Base-by-base conservation (phyloP, 2,329 filamentous ascomycete genomes). In the Aspergillus ochraceoroseus region DNA sequence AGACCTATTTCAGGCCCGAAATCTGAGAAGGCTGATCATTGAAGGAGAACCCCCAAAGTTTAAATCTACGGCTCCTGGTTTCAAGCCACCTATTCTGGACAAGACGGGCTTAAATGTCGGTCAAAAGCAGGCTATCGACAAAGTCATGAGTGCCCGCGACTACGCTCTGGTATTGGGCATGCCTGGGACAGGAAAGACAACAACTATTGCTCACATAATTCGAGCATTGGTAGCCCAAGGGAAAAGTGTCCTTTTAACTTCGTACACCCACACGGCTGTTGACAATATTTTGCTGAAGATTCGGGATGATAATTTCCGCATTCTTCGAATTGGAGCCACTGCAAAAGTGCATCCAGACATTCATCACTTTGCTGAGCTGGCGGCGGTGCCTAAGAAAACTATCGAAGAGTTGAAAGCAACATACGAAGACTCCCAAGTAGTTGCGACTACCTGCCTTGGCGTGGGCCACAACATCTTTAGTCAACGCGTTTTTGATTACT, bases 231-330 rank as follows among this genome's bases (percentile, higher is more conserved):
- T 92, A 4, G 80, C 83, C 0, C 86, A 94, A 62, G 85, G 87
- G 7, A 96, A 96, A 67, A 94, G 85, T 41, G 88, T 98, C 9
- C 71, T 98, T 5, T 71, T 98, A 27, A 94, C 92, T 0, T 95
- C 89, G 0, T 96, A 96, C 62, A 98, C 92, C 0, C 92, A 98
- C 59, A 95, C 89, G 1, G 92, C 92, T 2, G 92, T 98, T 2
- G 92, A 98, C 76, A 98, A 98, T 52, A 98, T 98, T 54, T 70
- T 98, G 5, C 72, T 98, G 46, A 98, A 98, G 66, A 81, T 98
- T 40, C 83, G 83, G 37, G 71, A 83, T 14, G 85, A 90, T 51
- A 78, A 79, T 6, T 85, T 88, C 28, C 79, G 80, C 2, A 83
- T 94, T 35, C 70, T 98, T 23, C 82, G 92, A n/a, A 76, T 98